phyloP scores from a whole-genome alignment of 768 basidiomycete genomes.

The Mrakia frigida region DNA sequence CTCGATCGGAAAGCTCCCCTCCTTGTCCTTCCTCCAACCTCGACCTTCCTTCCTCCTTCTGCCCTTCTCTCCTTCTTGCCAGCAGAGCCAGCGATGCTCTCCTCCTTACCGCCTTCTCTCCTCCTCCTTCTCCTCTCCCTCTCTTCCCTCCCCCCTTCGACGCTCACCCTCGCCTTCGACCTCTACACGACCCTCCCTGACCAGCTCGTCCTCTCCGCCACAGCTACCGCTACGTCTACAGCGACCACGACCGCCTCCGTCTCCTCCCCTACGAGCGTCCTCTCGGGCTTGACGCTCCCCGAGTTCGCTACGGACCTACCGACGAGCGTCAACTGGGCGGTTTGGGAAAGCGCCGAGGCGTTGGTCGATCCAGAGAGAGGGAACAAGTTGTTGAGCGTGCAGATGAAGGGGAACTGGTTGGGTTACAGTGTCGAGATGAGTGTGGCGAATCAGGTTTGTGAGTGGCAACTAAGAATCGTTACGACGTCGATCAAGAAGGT shows the following conservation, averaged over 20 bases:
- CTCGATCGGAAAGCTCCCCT: no score
- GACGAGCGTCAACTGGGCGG: background rate
- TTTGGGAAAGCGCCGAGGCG: slow-evolving; percentile 29
- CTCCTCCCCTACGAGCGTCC: background rate
- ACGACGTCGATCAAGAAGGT: no score
- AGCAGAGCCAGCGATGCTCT: background rate
- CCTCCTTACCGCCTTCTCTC: background rate
- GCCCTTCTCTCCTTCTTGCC: background rate
- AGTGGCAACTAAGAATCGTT: slow-evolving; percentile 37
- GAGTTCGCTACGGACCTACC: background rate
- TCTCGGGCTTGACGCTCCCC: slow-evolving; percentile 3
- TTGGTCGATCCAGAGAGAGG: slow-evolving; percentile 1
- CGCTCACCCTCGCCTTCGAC: slow-evolving; percentile 13
- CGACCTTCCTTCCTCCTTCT: background rate
- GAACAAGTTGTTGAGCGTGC: background rate
- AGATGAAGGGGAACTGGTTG: slow-evolving; percentile 50
- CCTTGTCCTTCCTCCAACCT: background rate
- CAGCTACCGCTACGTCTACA: background rate
- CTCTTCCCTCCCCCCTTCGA: background rate
- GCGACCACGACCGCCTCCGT: background rate
- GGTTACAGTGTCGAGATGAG: slow-evolving; percentile 75
- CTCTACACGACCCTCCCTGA: slow-evolving; percentile 24
- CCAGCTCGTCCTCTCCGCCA: background rate
- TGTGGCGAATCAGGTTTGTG: slow-evolving; percentile 61
- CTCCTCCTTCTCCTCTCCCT: background rate